phyloP scores from a whole-genome alignment of 164 flowering plant genomes.

The Sextonia rubra region DNA sequence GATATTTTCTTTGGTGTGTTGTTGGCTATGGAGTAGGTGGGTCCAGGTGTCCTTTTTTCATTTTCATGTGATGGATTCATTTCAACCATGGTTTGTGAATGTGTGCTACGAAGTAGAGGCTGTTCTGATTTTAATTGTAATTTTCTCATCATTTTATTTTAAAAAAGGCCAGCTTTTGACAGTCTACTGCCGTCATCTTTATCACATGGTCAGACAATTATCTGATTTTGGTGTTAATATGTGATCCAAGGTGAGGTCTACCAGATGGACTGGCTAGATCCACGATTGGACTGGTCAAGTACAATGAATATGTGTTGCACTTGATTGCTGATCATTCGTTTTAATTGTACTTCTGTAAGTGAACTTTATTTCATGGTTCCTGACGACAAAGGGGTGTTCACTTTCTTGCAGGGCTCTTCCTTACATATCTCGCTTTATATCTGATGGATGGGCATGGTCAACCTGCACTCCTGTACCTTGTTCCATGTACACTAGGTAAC shows the following conservation, averaged over 20 bases:
- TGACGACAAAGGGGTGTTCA: not conserved
- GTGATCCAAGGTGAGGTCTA: not conserved
- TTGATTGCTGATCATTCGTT: not conserved
- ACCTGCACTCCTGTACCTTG: slow-evolving; percentile 88
- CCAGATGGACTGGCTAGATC: not conserved
- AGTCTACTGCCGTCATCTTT: not conserved
- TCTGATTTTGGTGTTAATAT: not conserved
- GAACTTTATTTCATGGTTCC: not conserved
- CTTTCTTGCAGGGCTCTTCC: slow-evolving; percentile 49
- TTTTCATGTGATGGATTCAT: not conserved
- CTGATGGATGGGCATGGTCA: slow-evolving; percentile 84
- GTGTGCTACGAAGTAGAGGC: not conserved
- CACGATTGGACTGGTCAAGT: not conserved
- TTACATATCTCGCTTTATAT: slow-evolving; percentile 65
- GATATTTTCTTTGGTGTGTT: slow-evolving; percentile 76
- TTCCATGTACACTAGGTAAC: slow-evolving; percentile 86
- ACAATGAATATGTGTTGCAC: not conserved
- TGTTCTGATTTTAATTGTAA: not conserved
- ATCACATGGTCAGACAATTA: not conserved
- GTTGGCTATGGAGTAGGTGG: slow-evolving; percentile 83
- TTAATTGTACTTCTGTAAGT: no score
- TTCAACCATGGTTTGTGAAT: not conserved
- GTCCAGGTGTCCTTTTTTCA: slow-evolving; percentile 20
- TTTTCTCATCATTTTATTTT: no score
- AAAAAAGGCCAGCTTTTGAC: not conserved